These are phyloP conservation scores for Metschnikowia anglica DNA, from an alignment of 805 yeast species.

Conservation along the genomic window DNA sequence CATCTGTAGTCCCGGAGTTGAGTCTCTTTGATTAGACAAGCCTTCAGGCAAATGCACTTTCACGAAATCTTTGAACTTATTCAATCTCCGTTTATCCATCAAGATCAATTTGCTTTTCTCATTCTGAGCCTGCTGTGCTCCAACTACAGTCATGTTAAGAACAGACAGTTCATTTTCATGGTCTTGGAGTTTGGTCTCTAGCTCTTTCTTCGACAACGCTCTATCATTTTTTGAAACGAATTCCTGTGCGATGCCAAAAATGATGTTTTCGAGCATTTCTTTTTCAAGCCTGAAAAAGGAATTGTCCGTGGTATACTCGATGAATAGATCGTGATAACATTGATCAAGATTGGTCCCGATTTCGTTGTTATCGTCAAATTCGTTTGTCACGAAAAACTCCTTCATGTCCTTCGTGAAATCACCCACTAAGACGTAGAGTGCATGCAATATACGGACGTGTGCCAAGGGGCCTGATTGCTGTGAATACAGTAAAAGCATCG, in stretches of 20 bases:
- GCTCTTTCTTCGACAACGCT: conserved; percentile 36
- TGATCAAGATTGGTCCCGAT: conserved; percentile 60
- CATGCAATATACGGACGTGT: conserved; percentile 71
- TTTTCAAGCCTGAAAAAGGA: conserved; percentile 71
- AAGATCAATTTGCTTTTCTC: conserved; percentile 34
- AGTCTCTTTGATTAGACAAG: conserved; percentile 9
- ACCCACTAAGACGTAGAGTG: conserved; percentile 57
- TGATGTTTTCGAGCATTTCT: conserved; percentile 58
- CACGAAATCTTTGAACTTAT: conserved; percentile 57
- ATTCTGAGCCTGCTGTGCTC: conserved; percentile 15
- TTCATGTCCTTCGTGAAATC: conserved; percentile 65
- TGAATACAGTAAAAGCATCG: conserved; percentile 60
- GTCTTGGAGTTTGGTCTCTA: conserved; percentile 36
- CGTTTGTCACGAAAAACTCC: conserved; percentile 51
- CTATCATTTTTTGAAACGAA: conserved; percentile 42
- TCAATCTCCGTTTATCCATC: conserved; percentile 45
- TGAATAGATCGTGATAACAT: conserved; percentile 68
- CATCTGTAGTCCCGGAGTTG: conserved; percentile 17
- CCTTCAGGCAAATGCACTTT: conserved; percentile 42
- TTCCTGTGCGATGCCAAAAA: conserved; percentile 44
- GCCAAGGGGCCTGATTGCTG: conserved; percentile 64
- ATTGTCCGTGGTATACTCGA: conserved; percentile 63
- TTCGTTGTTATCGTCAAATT: conserved; percentile 47
- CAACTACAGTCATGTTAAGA: conserved; percentile 23
- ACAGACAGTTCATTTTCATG: conserved; percentile 26